Evolutionary conservation across 441 rosid species (phyloP).

Genomic region (Aquilaria agallochum): DNA sequence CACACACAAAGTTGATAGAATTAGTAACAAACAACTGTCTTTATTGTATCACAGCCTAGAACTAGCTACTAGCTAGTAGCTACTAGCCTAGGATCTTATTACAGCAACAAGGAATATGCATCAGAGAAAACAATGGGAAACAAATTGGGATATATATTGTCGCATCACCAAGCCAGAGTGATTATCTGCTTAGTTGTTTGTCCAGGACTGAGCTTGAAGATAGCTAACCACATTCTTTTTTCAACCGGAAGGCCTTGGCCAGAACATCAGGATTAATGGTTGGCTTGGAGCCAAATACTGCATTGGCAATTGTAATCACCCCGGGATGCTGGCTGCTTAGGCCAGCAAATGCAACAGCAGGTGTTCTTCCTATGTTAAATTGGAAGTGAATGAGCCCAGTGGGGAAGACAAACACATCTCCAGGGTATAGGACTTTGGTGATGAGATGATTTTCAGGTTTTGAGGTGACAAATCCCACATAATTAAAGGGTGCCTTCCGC

Average conservation of each 20-base stretch:
- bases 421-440: slow-evolving; percentile 37
- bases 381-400: slow-evolving; percentile 56
- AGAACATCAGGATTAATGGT: slow-evolving; percentile 26
- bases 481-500: slow-evolving; percentile 10
- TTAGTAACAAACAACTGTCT: too few relatives aligned
- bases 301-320: slow-evolving; percentile 25
- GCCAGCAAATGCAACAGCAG: slow-evolving; percentile 29
- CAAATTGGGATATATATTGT: too few relatives aligned
- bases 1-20: too few relatives aligned
- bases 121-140: too few relatives aligned
- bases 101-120: too few relatives aligned
- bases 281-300: slow-evolving; percentile 38
- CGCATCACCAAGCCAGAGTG: too few relatives aligned
- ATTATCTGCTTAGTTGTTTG: background rate
- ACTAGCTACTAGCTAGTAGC: too few relatives aligned
- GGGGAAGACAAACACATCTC: slow-evolving; percentile 55
- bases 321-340: slow-evolving; percentile 49
- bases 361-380: slow-evolving; percentile 30
- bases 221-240: slow-evolving; percentile 14
- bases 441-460: slow-evolving; percentile 31
- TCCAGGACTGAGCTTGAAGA: slow-evolving; percentile 19
- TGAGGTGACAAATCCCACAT: slow-evolving; percentile 7
- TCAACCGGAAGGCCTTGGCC: slow-evolving; percentile 28
- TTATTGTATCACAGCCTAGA: too few relatives aligned
- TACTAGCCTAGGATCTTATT: too few relatives aligned